A percentile compares a stretch with the other conserved stretches of the same genome.
Conservation (phyloP, 768 basidiomycete species). For the Lentinus brumalis region DNA sequence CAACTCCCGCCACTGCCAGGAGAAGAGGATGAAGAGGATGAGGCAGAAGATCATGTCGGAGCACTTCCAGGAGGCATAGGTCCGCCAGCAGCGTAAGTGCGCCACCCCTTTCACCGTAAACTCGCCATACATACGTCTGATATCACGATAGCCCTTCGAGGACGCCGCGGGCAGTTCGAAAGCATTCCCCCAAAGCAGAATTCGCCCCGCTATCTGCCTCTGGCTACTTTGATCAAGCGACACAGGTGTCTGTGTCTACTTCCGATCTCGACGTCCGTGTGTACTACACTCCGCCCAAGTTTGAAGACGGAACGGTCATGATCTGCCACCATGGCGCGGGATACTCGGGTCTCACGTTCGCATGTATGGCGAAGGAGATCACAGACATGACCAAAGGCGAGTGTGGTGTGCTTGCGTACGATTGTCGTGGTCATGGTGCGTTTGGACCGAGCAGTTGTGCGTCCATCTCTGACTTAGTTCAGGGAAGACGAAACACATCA, state of each 20-base stretch:
- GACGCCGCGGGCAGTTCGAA: conserved; percentile 22
- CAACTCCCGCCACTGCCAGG: conserved; percentile 44
- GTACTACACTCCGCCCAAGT: conserved; percentile 79
- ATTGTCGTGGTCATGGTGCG: conserved; percentile 88
- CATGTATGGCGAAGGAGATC: conserved; percentile 86
- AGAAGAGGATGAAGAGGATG: conserved; percentile 56
- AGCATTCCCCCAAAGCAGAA: conserved; percentile 55
- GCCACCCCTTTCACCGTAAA: background rate
- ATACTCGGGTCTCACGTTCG: conserved; percentile 87
- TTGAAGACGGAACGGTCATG: conserved; percentile 63
- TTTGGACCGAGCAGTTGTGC: background rate
- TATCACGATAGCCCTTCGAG: conserved; percentile 15
- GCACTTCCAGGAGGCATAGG: conserved; percentile 59
- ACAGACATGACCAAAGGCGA: conserved; percentile 60
- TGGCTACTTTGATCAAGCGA: conserved; percentile 76
- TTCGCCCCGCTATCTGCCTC: conserved; percentile 78
- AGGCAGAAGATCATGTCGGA: conserved; percentile 59
- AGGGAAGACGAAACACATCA: conserved; percentile 67
- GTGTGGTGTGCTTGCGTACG: conserved; percentile 79
- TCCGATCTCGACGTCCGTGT: conserved; percentile 70
- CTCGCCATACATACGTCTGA: background rate
- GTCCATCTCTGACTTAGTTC: conserved; percentile 1
- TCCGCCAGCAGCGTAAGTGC: conserved; percentile 62
- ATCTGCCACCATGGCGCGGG: conserved; percentile 97
- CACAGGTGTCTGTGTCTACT: conserved; percentile 68